These are phyloP conservation scores for Metschnikowia borealis DNA, from an alignment of 805 yeast genomes.

Conservation along the genomic window DNA sequence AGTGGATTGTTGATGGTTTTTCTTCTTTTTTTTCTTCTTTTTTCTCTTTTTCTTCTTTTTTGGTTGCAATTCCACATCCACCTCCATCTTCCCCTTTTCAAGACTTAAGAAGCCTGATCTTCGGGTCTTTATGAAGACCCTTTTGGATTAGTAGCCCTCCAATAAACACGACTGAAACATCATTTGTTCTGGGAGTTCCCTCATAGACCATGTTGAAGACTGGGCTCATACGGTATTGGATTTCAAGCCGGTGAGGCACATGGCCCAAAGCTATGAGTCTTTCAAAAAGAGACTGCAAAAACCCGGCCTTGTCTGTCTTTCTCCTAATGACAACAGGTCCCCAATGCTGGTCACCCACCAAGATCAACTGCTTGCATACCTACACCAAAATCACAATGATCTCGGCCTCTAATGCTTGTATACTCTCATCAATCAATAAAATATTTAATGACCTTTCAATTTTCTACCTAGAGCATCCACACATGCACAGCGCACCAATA, in stretches of 20 bases:
- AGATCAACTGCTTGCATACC: constrained; percentile 83
- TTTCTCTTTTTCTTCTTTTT: too few relatives aligned
- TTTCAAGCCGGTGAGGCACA: constrained; percentile 79
- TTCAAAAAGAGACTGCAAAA: constrained; percentile 82
- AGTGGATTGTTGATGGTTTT: too few relatives aligned
- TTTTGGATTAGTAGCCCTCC: too few relatives aligned
- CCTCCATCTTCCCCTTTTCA: too few relatives aligned
- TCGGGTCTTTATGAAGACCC: too few relatives aligned
- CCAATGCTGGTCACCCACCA: constrained; percentile 94
- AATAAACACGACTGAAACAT: too few relatives aligned
- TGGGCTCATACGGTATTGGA: constrained; percentile 95
- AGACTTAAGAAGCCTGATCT: too few relatives aligned
- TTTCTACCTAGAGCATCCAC: constrained; percentile 85
- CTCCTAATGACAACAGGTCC: constrained; percentile 86
- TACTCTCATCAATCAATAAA: constrained; percentile 85
- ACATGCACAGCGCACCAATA: constrained; percentile 75
- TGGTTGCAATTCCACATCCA: too few relatives aligned
- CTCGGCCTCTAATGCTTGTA: constrained; percentile 93
- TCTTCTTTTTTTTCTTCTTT: too few relatives aligned
- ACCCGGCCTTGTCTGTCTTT: constrained; percentile 81
- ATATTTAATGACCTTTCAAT: constrained; percentile 61
- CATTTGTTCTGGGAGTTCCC: constrained; percentile 37
- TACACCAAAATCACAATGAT: constrained; percentile 81
- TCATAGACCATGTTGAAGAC: constrained; percentile 87
- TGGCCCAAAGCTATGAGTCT: constrained; percentile 79